Percentiles rank a stretch among this genome's conserved stretches.
Evolutionary conservation across 2,329 filamentous ascomycete species (phyloP).

Genomic region (Didymella keratinophila): DNA sequence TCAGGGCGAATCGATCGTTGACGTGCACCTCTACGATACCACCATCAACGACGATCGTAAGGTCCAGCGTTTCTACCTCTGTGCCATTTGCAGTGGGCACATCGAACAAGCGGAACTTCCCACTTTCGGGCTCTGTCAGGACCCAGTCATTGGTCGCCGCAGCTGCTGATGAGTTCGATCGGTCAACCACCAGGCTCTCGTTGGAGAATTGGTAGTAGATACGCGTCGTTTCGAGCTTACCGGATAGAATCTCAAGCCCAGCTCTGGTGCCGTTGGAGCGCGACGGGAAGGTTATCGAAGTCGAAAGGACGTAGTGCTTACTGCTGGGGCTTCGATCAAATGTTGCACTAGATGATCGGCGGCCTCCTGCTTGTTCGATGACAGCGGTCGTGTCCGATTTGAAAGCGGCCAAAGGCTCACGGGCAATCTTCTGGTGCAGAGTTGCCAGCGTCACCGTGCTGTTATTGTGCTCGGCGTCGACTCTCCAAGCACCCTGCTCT

Average conservation of each 20-base stretch:
- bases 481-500: conserved; percentile 53
- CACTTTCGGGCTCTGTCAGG: conserved; percentile 49
- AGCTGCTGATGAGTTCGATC: conserved; percentile 53
- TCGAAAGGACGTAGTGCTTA: conserved; percentile 53
- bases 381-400: conserved; percentile 33
- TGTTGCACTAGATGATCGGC: conserved; percentile 13
- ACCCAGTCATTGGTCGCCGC: conserved; percentile 52
- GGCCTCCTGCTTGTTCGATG: conserved; percentile 25
- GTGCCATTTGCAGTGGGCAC: conserved; percentile 38
- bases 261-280: conserved; percentile 49
- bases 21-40: conserved; percentile 51
- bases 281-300: conserved; percentile 51
- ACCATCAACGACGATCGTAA: conserved; percentile 54
- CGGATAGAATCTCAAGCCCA: conserved; percentile 54
- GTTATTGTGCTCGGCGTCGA: conserved; percentile 38
- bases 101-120: conserved; percentile 54
- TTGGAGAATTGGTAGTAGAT: conserved; percentile 58
- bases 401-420: conserved; percentile 49
- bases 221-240: conserved; percentile 52
- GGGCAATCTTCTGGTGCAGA: conserved; percentile 51
- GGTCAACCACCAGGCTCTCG: conserved; percentile 54
- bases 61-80: conserved; percentile 49
- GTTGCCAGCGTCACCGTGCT: conserved; percentile 51
- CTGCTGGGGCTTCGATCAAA: conserved; percentile 36
- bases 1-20: conserved; percentile 53